Evolutionary conservation across 805 yeast species (phyloP), one percentile per base, ranked within the genome.

Genomic region (Hanseniaspora occidentalis): DNA sequence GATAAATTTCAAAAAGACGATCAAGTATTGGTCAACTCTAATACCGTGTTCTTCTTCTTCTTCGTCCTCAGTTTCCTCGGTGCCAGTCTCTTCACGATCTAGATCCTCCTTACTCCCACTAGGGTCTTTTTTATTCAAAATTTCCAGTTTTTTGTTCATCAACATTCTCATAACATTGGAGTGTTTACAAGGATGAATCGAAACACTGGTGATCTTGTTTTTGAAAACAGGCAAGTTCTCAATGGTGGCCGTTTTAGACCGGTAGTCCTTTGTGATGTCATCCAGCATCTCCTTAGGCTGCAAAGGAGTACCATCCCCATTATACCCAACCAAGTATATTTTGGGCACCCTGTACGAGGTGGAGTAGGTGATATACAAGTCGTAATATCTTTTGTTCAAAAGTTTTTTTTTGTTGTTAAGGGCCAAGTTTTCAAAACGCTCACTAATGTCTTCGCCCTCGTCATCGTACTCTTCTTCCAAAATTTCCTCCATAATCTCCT

Each of bases 321-420:
- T 78, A 64, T 76, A 92, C 0, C 98, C 98, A 11, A 84, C 85
- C 33, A 92, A 64, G 54, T 86, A 92, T 72, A 94, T 70, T 64
- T 92, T 86, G 22, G 98, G 98, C 4, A 92, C 98, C 35, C 97
- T 70, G 56, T 92, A 92, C 1, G 95, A 82, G 0, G 98, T 89
- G 9, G 95, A 84, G 59, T 92, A 92, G 3, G 94, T 75, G 51
- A 92, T 86, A 65, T 81, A 92, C 38, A 92, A 64, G 60, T 92
- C 96, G 58, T 89, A 92, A 46, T 76, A 75, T 47, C 96, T 67
- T 54, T 72, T 71, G 21, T 62, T 62, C 7, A 58, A 48, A 37
- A 64, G 64, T 33, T 50, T 57, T 33, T 62, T 67, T 21, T 57
- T 61, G 19, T 46, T 54, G 6, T n/a, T 50, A 62, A 23, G 60